A percentile compares a stretch with the other conserved stretches of the same genome.
phyloP scores from a whole-genome alignment of 1,139 yeast genomes.

The Kurtzmaniella quercitrusa region DNA sequence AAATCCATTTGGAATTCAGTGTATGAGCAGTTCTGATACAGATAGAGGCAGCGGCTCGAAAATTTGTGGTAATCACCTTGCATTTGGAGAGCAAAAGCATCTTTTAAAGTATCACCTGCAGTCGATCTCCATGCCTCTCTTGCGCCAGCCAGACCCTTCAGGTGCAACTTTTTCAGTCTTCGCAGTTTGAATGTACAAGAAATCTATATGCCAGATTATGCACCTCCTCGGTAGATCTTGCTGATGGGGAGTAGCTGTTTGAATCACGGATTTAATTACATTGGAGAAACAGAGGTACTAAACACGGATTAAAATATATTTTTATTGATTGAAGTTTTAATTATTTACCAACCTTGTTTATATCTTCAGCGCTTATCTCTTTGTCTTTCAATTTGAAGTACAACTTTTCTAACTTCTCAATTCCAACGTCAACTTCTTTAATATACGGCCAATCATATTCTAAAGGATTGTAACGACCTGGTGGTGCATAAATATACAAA shows the following conservation, averaged over 20 bases:
- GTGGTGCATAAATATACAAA: conserved; percentile 18
- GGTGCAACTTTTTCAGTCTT: neutral
- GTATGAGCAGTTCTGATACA: neutral
- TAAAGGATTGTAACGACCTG: conserved; percentile 23
- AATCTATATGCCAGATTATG: neutral
- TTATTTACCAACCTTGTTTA: neutral
- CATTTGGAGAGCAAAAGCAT: no score
- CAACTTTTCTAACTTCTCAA: conserved; percentile 19
- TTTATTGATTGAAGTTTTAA: no score
- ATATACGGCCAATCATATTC: conserved; percentile 20
- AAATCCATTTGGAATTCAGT: neutral
- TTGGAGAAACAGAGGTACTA: no score
- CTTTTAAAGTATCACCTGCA: no score
- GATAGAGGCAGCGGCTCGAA: no score
- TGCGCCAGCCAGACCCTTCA: no score
- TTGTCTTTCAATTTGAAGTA: conserved; percentile 22
- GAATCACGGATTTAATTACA: neutral
- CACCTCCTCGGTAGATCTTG: no score
- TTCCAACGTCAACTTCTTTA: conserved; percentile 22
- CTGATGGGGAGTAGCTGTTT: neutral
- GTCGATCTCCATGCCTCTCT: no score
- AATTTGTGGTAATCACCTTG: no score
- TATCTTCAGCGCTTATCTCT: neutral
- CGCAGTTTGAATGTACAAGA: neutral
- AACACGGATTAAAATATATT: no score